Percentiles rank a stretch among this genome's conserved stretches.
phyloP scores from a whole-genome alignment of 352 stramenopile species.

The Globisporangium orthogonon region DNA sequence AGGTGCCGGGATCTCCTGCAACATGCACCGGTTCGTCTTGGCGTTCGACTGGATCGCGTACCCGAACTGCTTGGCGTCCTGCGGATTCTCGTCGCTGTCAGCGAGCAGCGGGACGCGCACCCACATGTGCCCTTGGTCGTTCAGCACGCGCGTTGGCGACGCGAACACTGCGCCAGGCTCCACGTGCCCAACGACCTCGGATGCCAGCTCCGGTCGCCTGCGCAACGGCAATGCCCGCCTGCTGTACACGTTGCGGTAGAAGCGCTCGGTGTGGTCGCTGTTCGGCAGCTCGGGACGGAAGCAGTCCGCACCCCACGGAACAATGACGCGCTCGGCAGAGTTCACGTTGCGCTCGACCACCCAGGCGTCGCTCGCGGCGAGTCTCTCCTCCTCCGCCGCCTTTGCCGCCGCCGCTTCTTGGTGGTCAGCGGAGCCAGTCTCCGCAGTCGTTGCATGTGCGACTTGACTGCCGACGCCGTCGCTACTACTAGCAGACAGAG shows the following conservation, averaged over 20 bases:
- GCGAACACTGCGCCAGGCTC: slow-evolving; percentile 42
- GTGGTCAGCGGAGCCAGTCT: neutral
- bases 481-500: neutral
- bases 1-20: slow-evolving; percentile 55
- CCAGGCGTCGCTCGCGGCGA: slow-evolving; percentile 33
- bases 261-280: slow-evolving; percentile 43
- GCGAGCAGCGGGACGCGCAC: slow-evolving; percentile 37
- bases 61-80: slow-evolving; percentile 43
- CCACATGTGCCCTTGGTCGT: slow-evolving; percentile 55
- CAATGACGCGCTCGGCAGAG: slow-evolving; percentile 50
- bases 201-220: slow-evolving; percentile 29
- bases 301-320: slow-evolving; percentile 39
- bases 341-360: slow-evolving; percentile 75
- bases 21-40: slow-evolving; percentile 72
- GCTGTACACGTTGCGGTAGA: slow-evolving; percentile 67
- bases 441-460: slow-evolving; percentile 6
- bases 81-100: slow-evolving; percentile 19
- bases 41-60: slow-evolving; percentile 75
- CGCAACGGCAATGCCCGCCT: slow-evolving; percentile 48
- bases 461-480: slow-evolving; percentile 8
- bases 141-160: slow-evolving; percentile 47
- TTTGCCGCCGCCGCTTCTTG: neutral
- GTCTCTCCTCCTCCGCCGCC: neutral
- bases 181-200: slow-evolving; percentile 52
- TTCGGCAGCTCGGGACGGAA: slow-evolving; percentile 18